Percentiles rank a stretch among this genome's conserved stretches.
phyloP scores from a whole-genome alignment of 2,329 filamentous ascomycete species.

The Aspergillus latus region DNA sequence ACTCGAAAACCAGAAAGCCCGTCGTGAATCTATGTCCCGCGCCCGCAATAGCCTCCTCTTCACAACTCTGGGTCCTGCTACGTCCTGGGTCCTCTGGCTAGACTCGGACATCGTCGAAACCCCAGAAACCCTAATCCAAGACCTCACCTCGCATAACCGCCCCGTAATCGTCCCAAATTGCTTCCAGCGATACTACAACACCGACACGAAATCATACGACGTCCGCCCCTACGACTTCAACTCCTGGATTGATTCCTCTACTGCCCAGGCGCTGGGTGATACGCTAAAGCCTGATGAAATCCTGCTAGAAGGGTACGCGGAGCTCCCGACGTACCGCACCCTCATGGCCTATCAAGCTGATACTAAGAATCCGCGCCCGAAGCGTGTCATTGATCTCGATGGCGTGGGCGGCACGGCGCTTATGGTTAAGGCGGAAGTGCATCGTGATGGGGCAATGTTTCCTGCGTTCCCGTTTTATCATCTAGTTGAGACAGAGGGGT shows the following conservation, averaged over 20 bases:
- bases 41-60: constrained; percentile 93
- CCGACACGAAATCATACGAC: constrained; percentile 66
- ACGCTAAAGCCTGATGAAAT: constrained; percentile 91
- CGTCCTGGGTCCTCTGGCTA: constrained; percentile 96
- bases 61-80: constrained; percentile 85
- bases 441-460: constrained; percentile 98
- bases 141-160: constrained; percentile 83
- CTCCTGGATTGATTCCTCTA: constrained; percentile 89
- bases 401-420: constrained; percentile 92
- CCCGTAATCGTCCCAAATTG: constrained; percentile 94
- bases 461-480: constrained; percentile 95
- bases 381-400: constrained; percentile 74
- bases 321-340: constrained; percentile 87
- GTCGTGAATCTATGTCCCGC: constrained; percentile 86
- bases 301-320: constrained; percentile 85
- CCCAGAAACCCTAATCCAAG: constrained; percentile 80
- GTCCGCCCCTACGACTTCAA: constrained; percentile 95
- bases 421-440: constrained; percentile 93
- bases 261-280: constrained; percentile 70
- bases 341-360: constrained; percentile 83
- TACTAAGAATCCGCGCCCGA: constrained; percentile 52
- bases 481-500: constrained; percentile 95
- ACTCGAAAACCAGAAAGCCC: constrained; percentile 80
- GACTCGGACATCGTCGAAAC: constrained; percentile 91
- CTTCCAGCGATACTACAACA: constrained; percentile 82